Base-by-base conservation (phyloP, 306 rosid genomes). In the Ormosia semicastrata region DNA sequence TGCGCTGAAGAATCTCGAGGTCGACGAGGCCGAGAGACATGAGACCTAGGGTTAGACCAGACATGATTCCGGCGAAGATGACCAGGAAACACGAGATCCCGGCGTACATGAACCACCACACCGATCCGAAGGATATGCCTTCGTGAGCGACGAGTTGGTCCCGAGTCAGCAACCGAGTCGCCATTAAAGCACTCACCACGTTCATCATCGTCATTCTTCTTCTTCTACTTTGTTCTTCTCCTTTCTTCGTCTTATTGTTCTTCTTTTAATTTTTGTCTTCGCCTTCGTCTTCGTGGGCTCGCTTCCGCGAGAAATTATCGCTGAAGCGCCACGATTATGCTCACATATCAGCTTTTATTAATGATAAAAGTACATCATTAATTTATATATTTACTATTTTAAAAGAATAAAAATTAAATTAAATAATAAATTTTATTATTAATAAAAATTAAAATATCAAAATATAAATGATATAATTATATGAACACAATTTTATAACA, bases 11-110 rank as follows among this genome's bases (percentile, higher is more conserved):
- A 82, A 95, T 95, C 92, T 95, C 99, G 68, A 95, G 98, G 71
- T 95, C 99, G 18, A 95, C 99, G 73, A 87, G 97, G 62, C 96
- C 88, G 9, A 95, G 97, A 59, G 99, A 95, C 99, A 95, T 95
- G 84, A 95, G 96, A 7, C 99, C 99, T 11, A 95, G 91, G 46
- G 99, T 95, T 63, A 95, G 62, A 14, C 99, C 99, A 8, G 99
- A 93, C 99, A 95, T 93, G n/a, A 95, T 90, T 17, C 99, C 99
- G 4, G 99, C 99, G 72, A 95, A 95, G 76, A 92, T 80, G 58
- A 95, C 97, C 0, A 95, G 78, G 44, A 86, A 65, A 40, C 88
- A 78, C 7, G 97, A 95, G 77, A 92, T 60, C 2, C 96, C 99
- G 13, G 91, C 96, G 47, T 95, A 93, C 39, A 86, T 11, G 82